These are phyloP conservation scores for Pseudotsuga menziesii DNA, from an alignment of 75 land plant species.

Conservation along the genomic window DNA sequence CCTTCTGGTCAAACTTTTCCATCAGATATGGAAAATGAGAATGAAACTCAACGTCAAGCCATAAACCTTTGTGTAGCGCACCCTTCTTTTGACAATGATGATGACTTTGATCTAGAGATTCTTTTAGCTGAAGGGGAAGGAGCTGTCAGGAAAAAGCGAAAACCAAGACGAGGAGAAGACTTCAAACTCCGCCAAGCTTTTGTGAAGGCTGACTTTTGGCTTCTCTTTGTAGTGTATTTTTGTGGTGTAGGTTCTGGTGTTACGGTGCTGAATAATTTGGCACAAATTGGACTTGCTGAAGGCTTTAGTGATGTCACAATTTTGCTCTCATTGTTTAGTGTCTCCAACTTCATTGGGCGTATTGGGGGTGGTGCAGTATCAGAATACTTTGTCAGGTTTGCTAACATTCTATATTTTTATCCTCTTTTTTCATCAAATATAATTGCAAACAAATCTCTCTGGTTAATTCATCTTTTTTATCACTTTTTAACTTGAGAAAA, in stretches of 20 bases:
- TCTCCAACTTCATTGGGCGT: slow-evolving; percentile 75
- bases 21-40: background rate
- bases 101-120: slow-evolving; percentile 30
- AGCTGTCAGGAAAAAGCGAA: slow-evolving; percentile 52
- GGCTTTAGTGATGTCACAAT: slow-evolving; percentile 59
- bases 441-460: background rate
- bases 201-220: slow-evolving; percentile 89
- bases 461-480: background rate
- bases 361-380: slow-evolving; percentile 71
- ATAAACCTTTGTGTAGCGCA: background rate
- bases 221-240: slow-evolving; percentile 63
- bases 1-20: background rate
- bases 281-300: slow-evolving; percentile 77
- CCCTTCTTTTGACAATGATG: slow-evolving; percentile 14
- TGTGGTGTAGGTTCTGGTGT: slow-evolving; percentile 75
- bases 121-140: slow-evolving; percentile 76
- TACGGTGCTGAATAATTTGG: slow-evolving; percentile 74
- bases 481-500: background rate
- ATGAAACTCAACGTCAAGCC: slow-evolving; percentile 6
- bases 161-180: slow-evolving; percentile 75
- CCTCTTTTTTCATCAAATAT: background rate
- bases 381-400: slow-evolving; percentile 74
- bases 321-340: slow-evolving; percentile 63
- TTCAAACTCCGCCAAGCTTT: slow-evolving; percentile 61
- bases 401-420: background rate